Percentiles rank a stretch among this genome's conserved stretches.
phyloP scores from a whole-genome alignment of 805 yeast genomes.

The Ogataea dorogensis region DNA sequence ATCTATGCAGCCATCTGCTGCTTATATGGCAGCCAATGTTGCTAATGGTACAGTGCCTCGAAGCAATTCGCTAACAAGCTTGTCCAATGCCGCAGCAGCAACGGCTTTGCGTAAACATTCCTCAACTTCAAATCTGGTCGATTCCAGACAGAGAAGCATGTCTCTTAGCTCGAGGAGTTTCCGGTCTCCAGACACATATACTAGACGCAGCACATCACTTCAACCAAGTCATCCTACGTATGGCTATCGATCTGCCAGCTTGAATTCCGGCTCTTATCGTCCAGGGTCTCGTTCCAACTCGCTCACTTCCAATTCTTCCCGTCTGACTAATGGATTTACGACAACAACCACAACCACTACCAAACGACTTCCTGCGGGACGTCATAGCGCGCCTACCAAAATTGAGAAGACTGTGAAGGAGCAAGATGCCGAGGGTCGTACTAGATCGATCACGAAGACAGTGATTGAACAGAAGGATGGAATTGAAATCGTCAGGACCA shows the following conservation, averaged over 20 bases:
- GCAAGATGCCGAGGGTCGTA: slow-evolving; percentile 49
- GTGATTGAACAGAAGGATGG: slow-evolving; percentile 51
- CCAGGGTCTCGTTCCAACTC: slow-evolving; percentile 28
- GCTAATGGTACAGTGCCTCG: slow-evolving; percentile 23
- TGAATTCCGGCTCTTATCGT: slow-evolving; percentile 17
- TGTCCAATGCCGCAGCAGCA: slow-evolving; percentile 34
- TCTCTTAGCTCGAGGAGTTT: slow-evolving; percentile 33
- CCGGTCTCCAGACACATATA: slow-evolving; percentile 20
- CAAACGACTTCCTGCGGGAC: slow-evolving; percentile 22
- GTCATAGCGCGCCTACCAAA: slow-evolving; percentile 22
- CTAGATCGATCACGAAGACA: slow-evolving; percentile 53
- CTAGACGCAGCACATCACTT: slow-evolving; percentile 27
- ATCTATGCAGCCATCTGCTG: slow-evolving; percentile 11
- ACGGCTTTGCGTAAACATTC: slow-evolving; percentile 30
- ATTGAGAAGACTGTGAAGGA: slow-evolving; percentile 52
- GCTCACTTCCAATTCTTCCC: slow-evolving; percentile 23
- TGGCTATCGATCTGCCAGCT: slow-evolving; percentile 24
- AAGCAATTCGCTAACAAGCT: slow-evolving; percentile 25
- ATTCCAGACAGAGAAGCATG: slow-evolving; percentile 27
- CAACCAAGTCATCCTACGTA: slow-evolving; percentile 24
- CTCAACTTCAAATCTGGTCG: slow-evolving; percentile 12
- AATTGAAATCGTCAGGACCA: slow-evolving; percentile 47
- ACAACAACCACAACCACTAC: slow-evolving; percentile 33
- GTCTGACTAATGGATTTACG: slow-evolving; percentile 26
- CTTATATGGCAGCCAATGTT: slow-evolving; percentile 27